A percentile compares a stretch with the other conserved stretches of the same genome.
Evolutionary conservation across 805 yeast species (phyloP).

Genomic region (Metschnikowia aberdeeniae): DNA sequence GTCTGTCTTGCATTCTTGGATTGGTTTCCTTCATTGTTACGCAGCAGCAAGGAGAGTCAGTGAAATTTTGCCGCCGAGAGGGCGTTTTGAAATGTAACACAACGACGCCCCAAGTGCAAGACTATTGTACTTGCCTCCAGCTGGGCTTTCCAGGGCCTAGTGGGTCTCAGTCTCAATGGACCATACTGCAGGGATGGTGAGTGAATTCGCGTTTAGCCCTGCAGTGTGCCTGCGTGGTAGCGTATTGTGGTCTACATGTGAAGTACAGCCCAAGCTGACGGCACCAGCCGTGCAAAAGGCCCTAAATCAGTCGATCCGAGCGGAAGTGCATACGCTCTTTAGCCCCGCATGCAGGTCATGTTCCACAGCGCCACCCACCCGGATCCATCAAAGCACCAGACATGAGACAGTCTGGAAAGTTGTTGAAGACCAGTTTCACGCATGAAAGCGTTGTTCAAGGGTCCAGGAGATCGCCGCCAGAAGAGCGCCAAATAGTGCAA

Average conservation of each 20-base stretch:
- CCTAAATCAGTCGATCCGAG: neutral
- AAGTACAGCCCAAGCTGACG: neutral
- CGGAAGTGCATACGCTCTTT: neutral
- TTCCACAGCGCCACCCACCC: no score
- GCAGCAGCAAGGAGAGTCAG: neutral
- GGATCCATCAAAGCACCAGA: no score
- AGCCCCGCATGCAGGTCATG: no score
- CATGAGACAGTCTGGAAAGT: no score
- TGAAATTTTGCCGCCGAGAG: no score
- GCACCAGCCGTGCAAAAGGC: neutral
- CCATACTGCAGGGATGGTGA: neutral
- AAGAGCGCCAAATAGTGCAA: constrained; percentile 13
- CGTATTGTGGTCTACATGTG: neutral
- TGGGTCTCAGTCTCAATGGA: neutral
- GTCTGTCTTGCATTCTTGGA: constrained; percentile 1
- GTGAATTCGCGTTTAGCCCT: neutral
- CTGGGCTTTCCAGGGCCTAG: no score
- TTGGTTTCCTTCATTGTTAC: constrained; percentile 2
- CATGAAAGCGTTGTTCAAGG: neutral
- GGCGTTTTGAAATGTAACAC: no score
- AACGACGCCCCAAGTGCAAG: no score
- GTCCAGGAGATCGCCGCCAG: constrained; percentile 16
- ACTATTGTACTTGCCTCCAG: no score
- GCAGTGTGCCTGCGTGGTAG: constrained; percentile 5
- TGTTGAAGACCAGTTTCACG: neutral